Percentiles rank a stretch among this genome's conserved stretches.
phyloP scores from a whole-genome alignment of 192 early-diverging fungal genomes.

The Umbelopsis sp. region DNA sequence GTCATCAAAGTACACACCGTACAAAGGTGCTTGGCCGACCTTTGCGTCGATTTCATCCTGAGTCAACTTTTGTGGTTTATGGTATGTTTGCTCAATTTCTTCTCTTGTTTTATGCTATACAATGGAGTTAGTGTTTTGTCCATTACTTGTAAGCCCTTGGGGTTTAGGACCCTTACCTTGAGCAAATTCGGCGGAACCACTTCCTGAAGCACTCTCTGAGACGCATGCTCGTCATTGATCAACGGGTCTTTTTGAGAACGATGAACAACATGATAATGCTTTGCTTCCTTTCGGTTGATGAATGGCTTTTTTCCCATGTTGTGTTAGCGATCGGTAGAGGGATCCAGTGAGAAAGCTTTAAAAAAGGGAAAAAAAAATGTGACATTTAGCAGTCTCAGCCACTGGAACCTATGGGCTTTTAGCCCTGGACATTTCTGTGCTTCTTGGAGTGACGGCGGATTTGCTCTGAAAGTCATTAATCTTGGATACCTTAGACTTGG shows the following conservation, averaged over 20 bases:
- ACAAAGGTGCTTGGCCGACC: slow-evolving; percentile 78
- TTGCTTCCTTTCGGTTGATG: slow-evolving; percentile 85
- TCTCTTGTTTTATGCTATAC: slow-evolving; percentile 34
- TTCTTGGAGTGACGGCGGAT: too few species aligned
- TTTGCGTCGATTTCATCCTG: slow-evolving; percentile 41
- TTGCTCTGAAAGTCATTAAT: too few species aligned
- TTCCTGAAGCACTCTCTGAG: slow-evolving; percentile 80
- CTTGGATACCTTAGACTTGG: too few species aligned
- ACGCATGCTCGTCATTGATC: slow-evolving; percentile 78
- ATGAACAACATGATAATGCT: slow-evolving; percentile 91
- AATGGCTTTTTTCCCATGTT: slow-evolving; percentile 75
- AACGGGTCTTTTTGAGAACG: slow-evolving; percentile 94
- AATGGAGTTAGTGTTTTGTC: too few species aligned
- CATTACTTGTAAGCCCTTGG: too few species aligned
- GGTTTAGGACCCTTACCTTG: slow-evolving; percentile 29
- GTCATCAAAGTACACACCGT: slow-evolving; percentile 92
- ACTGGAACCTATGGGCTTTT: too few species aligned
- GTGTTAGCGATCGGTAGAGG: neutral
- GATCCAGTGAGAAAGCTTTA: neutral
- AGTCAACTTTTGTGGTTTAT: slow-evolving; percentile 31
- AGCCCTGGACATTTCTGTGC: too few species aligned
- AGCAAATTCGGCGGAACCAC: slow-evolving; percentile 69
- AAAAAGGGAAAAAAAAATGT: neutral
- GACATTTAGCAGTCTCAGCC: too few species aligned
- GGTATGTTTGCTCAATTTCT: slow-evolving; percentile 22